phyloP scores from a whole-genome alignment of 2,329 filamentous ascomycete species.

The Bretziella fagacearum region DNA sequence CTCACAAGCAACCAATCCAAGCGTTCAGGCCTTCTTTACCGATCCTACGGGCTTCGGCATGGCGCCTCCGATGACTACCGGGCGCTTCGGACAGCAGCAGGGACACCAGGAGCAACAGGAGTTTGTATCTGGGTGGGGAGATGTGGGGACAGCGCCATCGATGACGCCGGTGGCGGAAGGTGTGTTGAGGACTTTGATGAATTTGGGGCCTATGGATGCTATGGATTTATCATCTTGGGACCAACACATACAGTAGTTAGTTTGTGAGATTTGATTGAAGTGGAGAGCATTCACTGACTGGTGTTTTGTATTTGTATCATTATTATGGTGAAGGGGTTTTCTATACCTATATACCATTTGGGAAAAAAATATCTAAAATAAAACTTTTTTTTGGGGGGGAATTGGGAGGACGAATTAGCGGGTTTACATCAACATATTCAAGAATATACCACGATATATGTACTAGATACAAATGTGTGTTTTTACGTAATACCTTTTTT shows the following conservation, averaged over 20 bases:
- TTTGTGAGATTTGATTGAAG: not conserved
- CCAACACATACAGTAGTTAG: constrained; percentile 15
- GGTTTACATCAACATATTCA: no score
- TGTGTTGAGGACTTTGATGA: constrained; percentile 39
- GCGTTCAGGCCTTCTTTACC: not conserved
- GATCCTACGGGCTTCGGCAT: not conserved
- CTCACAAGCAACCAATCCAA: not conserved
- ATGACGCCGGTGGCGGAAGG: constrained; percentile 41
- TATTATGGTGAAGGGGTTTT: not conserved
- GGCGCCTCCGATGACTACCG: not conserved
- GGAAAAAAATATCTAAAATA: no score
- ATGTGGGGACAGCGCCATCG: constrained; percentile 26
- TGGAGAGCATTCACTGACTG: no score
- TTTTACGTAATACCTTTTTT: no score
- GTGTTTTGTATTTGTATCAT: not conserved
- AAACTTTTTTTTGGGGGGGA: no score
- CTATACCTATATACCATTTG: not conserved
- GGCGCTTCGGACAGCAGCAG: constrained; percentile 13
- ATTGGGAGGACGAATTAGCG: no score
- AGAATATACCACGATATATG: no score
- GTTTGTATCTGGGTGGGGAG: constrained; percentile 24
- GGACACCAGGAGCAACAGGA: constrained; percentile 26
- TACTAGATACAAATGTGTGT: no score
- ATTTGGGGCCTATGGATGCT: constrained; percentile 41
- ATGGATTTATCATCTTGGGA: constrained; percentile 40